A percentile compares a stretch with the other conserved stretches of the same genome.
phyloP scores from a whole-genome alignment of 2,329 filamentous ascomycete species.

The Pseudofabraea citricarpa region DNA sequence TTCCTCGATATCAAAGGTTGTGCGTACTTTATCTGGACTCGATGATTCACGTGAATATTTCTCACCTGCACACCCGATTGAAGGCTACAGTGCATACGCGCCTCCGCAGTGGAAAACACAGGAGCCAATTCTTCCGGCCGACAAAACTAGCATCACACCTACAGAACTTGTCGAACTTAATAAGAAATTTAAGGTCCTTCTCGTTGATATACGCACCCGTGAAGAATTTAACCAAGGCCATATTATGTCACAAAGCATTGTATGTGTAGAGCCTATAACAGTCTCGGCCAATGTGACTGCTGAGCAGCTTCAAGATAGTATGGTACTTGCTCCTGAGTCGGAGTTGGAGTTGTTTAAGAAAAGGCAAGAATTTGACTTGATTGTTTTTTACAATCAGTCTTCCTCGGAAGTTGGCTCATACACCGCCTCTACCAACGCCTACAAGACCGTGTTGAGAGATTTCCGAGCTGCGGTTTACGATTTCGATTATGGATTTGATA shows the following conservation, averaged over 20 bases:
- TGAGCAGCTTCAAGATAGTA: slow-evolving; percentile 58
- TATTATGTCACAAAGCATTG: slow-evolving; percentile 75
- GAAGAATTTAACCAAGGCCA: slow-evolving; percentile 84
- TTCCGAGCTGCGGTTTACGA: slow-evolving; percentile 77
- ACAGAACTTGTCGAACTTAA: slow-evolving; percentile 70
- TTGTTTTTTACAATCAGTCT: slow-evolving; percentile 84
- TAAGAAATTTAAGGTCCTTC: slow-evolving; percentile 59
- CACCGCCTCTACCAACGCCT: slow-evolving; percentile 37
- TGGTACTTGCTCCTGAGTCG: slow-evolving; percentile 65
- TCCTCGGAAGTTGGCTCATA: slow-evolving; percentile 38
- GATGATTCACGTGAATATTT: slow-evolving; percentile 21
- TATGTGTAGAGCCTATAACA: slow-evolving; percentile 85
- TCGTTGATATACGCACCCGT: slow-evolving; percentile 82
- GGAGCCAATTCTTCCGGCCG: slow-evolving; percentile 10
- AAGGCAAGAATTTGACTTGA: slow-evolving; percentile 72
- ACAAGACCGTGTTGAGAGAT: slow-evolving; percentile 52
- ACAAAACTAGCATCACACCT: slow-evolving; percentile 33
- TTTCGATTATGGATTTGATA: slow-evolving; percentile 78
- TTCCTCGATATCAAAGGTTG: slow-evolving; percentile 19
- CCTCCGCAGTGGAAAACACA: not conserved
- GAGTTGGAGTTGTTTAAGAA: slow-evolving; percentile 72
- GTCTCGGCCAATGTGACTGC: slow-evolving; percentile 63
- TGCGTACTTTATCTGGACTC: slow-evolving; percentile 13
- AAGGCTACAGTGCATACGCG: not conserved
- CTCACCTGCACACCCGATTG: slow-evolving; percentile 9